Evolutionary conservation across 129 eudicot species (phyloP).

Genomic region (Chrysanthemum makinoi): DNA sequence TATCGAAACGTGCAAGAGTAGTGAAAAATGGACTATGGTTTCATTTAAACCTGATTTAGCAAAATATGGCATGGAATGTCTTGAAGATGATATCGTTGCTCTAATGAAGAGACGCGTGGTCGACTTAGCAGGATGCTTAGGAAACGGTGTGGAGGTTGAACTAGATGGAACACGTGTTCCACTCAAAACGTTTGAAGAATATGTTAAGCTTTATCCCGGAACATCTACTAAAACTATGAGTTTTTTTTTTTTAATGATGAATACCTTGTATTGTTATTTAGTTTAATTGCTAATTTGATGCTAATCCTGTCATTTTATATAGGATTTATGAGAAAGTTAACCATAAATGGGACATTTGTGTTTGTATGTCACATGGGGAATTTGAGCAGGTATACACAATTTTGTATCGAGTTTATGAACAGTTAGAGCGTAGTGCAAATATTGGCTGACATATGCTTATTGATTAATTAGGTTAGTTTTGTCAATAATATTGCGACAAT

Average conservation of each 20-base stretch:
- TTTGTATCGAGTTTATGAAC: no score
- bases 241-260: neutral
- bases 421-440: no score
- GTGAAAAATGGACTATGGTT: slow-evolving; percentile 93
- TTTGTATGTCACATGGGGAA: no score
- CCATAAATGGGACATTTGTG: no score
- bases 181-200: slow-evolving; percentile 64
- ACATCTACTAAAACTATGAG: slow-evolving; percentile 35
- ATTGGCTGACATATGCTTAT: no score
- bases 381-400: no score
- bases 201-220: slow-evolving; percentile 60
- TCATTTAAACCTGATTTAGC: slow-evolving; percentile 83
- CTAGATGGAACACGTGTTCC: slow-evolving; percentile 62
- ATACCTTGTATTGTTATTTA: neutral
- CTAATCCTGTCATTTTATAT: neutral
- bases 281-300: neutral
- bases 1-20: slow-evolving; percentile 63
- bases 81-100: slow-evolving; percentile 87
- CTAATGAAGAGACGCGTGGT: slow-evolving; percentile 91
- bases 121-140: slow-evolving; percentile 87
- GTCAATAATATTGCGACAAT: no score
- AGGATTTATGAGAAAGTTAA: no score
- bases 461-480: no score
- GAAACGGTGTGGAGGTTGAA: slow-evolving; percentile 68
- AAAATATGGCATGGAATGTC: slow-evolving; percentile 66